Percentiles rank a stretch among this genome's conserved stretches.
phyloP scores from a whole-genome alignment of 441 rosid genomes.

The Eutrema salsugineum region DNA sequence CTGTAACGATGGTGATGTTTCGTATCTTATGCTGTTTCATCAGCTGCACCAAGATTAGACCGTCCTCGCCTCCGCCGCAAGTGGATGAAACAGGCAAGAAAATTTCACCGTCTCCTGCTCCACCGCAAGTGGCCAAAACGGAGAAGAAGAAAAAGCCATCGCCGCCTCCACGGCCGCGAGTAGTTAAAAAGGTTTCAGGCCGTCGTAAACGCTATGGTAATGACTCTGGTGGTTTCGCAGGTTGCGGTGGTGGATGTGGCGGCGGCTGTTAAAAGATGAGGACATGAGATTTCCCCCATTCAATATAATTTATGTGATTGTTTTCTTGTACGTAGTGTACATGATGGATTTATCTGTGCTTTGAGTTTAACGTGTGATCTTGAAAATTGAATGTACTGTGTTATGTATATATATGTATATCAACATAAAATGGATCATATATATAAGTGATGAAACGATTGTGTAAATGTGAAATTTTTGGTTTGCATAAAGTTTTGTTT shows the following conservation, averaged over 20 bases:
- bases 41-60: conserved; percentile 22
- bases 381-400: neutral
- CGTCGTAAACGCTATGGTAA: conserved; percentile 2
- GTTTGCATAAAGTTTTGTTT: neutral
- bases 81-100: neutral
- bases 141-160: neutral
- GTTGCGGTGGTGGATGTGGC: conserved; percentile 23
- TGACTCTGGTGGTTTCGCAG: neutral
- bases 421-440: neutral
- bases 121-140: neutral
- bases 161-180: neutral
- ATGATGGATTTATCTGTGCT: neutral
- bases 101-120: neutral
- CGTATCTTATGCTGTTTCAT: conserved; percentile 12
- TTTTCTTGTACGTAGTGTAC: neutral
- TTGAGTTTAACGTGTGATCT: neutral
- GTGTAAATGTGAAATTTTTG: neutral
- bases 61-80: neutral
- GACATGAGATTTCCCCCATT: neutral
- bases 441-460: neutral
- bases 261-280: conserved; percentile 1
- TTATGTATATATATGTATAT: neutral
- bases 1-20: conserved; percentile 4
- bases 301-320: neutral
- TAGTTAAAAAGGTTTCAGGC: neutral